Conservation (phyloP, 225 moss, liverwort and hornwort species). For the Rhytidiadelphus loreus region DNA sequence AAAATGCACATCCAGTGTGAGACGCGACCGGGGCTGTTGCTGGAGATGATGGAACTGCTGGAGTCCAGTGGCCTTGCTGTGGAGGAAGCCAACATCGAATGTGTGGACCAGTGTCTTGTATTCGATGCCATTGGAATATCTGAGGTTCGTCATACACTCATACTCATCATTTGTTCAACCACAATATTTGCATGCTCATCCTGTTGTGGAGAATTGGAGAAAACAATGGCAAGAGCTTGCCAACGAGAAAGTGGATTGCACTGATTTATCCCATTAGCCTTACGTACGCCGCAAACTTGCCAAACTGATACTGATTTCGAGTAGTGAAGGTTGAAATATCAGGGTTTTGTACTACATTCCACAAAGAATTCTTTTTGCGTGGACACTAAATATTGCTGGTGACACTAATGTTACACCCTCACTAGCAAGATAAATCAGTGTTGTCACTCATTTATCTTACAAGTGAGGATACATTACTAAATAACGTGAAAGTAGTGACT, state of each 20-base stretch:
- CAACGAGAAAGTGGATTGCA: background rate
- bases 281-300: background rate
- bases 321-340: background rate
- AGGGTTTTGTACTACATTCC: background rate
- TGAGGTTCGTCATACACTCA: background rate
- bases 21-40: slow-evolving; percentile 21
- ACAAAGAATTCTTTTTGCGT: background rate
- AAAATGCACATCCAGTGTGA: slow-evolving; percentile 23
- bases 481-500: background rate
- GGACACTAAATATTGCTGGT: background rate
- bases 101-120: background rate
- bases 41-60: slow-evolving; percentile 27
- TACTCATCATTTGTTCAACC: background rate
- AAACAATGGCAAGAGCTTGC: background rate
- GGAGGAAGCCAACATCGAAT: slow-evolving; percentile 25
- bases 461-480: background rate
- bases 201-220: background rate
- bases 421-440: too few relatives aligned
- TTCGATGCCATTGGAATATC: slow-evolving; percentile 14
- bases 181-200: background rate
- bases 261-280: background rate
- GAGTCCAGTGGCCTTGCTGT: slow-evolving; percentile 23
- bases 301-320: background rate
- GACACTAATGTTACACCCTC: background rate
- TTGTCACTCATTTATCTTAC: background rate